Percentiles rank a stretch among this genome's conserved stretches.
Evolutionary conservation across 441 rosid genomes (phyloP).

Genomic region (Bocquillonia castaneifolia): DNA sequence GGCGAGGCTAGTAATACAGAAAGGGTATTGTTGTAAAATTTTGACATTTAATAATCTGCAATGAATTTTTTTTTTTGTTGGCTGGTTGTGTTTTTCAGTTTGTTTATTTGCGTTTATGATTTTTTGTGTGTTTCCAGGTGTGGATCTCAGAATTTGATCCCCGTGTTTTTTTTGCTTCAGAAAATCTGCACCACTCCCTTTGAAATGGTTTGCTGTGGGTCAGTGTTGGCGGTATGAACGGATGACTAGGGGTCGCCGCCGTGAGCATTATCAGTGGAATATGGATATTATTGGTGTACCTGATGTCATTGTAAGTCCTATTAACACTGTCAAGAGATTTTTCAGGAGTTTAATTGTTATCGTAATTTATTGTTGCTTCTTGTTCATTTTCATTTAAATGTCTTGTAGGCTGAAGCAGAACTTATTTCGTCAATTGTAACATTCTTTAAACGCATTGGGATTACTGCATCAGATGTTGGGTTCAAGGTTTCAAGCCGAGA

Average conservation of each 20-base stretch:
- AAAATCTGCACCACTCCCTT: conserved; percentile 77
- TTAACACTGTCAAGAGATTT: conserved; percentile 6
- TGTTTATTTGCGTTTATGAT: conserved; percentile 36
- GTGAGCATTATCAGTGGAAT: conserved; percentile 97
- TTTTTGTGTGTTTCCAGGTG: conserved; percentile 53
- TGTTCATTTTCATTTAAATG: not conserved
- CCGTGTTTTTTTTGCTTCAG: conserved; percentile 54
- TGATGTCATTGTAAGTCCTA: conserved; percentile 58
- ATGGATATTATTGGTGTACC: conserved; percentile 93
- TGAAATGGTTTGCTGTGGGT: conserved; percentile 93
- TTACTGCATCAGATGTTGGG: conserved; percentile 77
- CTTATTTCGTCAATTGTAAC: conserved; percentile 69
- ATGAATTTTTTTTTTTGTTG: not conserved
- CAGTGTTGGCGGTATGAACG: conserved; percentile 98
- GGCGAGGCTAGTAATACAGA: conserved; percentile 86
- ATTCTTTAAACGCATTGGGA: conserved; percentile 76
- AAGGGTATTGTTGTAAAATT: conserved; percentile 55
- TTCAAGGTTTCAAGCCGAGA: conserved; percentile 88
- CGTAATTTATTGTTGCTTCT: not conserved
- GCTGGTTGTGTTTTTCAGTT: not conserved
- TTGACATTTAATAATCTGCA: not conserved
- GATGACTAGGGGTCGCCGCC: conserved; percentile 91
- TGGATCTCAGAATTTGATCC: conserved; percentile 59
- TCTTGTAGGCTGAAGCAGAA: conserved; percentile 85
- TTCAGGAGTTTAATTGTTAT: not conserved